Base-by-base conservation (phyloP, 2,329 filamentous ascomycete species). In the Ophiostoma perfectum region DNA sequence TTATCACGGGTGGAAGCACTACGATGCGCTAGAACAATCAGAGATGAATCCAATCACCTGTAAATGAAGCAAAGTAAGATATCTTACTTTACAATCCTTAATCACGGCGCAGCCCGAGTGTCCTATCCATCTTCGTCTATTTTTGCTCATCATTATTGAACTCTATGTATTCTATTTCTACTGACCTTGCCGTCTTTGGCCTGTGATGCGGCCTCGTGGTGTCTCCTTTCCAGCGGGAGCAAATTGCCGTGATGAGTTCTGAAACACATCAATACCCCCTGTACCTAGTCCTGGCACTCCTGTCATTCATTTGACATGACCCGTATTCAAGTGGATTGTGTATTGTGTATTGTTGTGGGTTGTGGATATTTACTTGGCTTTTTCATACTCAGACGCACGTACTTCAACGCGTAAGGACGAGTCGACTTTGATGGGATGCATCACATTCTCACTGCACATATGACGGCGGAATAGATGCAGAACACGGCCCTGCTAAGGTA, bases 201-300 rank as follows among this genome's bases (percentile, higher is more conserved):
- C 27, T 27, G 27, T 27, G 27, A 27, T 27, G 27, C 27, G 27
- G 27, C 27, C 27, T 27, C 27, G 27, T 27, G 27, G 27, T 27
- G 49, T 27, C 6, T 52, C 47, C 47, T 18, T 27, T 27, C 8
- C 49, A 55, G 18, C 49, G 49, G 49, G 18, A 55, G 27, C n/a
- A 55, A 55, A 55, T 55, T 55, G 49, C 58, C 58, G 38, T 41
- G 58, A 62, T 62, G 58, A 11, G 12, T 39, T n/a, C 38, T 62
- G 58, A 62, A 62, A 62, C 58, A 62, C 12, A 41, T 41, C 38
- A 62, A 41, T 38, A n/a, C 36, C 36, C 58, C 58, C 58, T 62
- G 38, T 49, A 11, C 45, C 45, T 2, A 27, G 27, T 18, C 49
- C 49, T 38, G 12, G 58, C 58, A 62, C 52, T 62, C 58, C 58